A percentile compares a stretch with the other conserved stretches of the same genome.
Conservation (phyloP, 1,284 basidiomycete genomes). For the Rhodotorula sp. region DNA sequence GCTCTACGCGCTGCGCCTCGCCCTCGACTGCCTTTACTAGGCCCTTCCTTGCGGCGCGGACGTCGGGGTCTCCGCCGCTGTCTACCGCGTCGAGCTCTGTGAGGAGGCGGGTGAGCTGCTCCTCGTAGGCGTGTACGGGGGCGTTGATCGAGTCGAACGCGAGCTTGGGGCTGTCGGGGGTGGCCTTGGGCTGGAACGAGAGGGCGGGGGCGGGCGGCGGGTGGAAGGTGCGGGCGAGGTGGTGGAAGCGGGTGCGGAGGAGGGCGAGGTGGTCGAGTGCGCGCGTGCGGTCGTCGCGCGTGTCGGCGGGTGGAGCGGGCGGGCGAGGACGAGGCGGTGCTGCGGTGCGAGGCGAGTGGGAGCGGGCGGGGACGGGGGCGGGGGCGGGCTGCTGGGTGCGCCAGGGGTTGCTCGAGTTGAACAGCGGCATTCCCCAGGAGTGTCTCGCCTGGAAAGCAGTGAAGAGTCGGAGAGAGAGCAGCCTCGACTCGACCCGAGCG, state of each 20-base stretch:
- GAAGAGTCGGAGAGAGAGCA: background rate
- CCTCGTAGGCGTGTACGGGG: constrained; percentile 62
- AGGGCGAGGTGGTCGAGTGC: background rate
- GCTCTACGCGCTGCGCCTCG: constrained; percentile 61
- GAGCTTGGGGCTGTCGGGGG: constrained; percentile 47
- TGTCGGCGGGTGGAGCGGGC: background rate
- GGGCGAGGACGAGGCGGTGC: background rate
- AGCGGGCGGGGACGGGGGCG: background rate
- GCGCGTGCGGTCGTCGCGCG: constrained; percentile 6
- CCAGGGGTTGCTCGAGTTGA: constrained; percentile 22
- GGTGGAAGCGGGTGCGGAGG: background rate
- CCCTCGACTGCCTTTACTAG: constrained; percentile 64
- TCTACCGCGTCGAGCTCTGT: constrained; percentile 67
- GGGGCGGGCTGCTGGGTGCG: constrained; percentile 1
- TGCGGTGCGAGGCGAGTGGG: background rate
- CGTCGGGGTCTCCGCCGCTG: constrained; percentile 61
- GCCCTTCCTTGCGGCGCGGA: constrained; percentile 61
- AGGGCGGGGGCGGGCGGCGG: background rate
- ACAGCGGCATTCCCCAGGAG: constrained; percentile 3
- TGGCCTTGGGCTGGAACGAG: constrained; percentile 1
- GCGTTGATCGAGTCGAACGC: constrained; percentile 60
- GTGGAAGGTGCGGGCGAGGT: constrained; percentile 8
- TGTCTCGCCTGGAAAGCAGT: too few species aligned
- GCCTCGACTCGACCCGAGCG: background rate
- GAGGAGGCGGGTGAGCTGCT: constrained; percentile 63